These are phyloP conservation scores for Oryza meyeriana DNA, from an alignment of 176 grass and related monocot species.

Conservation along the genomic window DNA sequence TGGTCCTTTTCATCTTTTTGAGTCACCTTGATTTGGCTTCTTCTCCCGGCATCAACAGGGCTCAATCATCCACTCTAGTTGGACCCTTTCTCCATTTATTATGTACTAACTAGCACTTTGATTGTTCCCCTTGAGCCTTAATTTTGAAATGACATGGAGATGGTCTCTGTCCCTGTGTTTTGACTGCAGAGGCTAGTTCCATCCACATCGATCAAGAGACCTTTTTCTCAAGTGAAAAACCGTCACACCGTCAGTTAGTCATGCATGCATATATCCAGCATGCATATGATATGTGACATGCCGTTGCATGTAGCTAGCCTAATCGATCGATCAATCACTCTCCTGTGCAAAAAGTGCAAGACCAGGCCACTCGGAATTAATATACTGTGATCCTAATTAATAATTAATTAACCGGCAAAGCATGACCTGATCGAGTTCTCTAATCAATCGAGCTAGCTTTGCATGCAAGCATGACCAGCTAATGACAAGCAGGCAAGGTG, in stretches of 20 bases:
- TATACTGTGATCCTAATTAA: neutral
- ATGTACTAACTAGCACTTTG: neutral
- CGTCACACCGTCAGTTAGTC: neutral
- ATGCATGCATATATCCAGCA: neutral
- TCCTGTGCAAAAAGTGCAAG: neutral
- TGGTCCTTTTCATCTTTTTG: conserved; percentile 10
- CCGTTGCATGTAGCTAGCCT: neutral
- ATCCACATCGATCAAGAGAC: neutral
- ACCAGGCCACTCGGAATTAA: neutral
- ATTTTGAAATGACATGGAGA: neutral
- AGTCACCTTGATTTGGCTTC: conserved; percentile 8
- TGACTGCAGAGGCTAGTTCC: neutral
- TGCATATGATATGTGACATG: neutral
- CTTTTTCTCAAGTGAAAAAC: neutral
- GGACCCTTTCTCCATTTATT: neutral
- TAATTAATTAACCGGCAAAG: neutral
- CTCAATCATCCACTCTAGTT: conserved; percentile 7
- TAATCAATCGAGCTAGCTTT: neutral
- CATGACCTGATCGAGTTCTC: too few species aligned
- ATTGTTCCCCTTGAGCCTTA: neutral
- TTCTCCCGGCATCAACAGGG: conserved; percentile 13
- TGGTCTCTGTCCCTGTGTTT: neutral
- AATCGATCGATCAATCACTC: neutral
- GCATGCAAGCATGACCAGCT: neutral
- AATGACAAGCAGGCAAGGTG: too few species aligned